Conservation (phyloP, 495 filamentous ascomycete species). For the Jackrogersella multiformis region DNA sequence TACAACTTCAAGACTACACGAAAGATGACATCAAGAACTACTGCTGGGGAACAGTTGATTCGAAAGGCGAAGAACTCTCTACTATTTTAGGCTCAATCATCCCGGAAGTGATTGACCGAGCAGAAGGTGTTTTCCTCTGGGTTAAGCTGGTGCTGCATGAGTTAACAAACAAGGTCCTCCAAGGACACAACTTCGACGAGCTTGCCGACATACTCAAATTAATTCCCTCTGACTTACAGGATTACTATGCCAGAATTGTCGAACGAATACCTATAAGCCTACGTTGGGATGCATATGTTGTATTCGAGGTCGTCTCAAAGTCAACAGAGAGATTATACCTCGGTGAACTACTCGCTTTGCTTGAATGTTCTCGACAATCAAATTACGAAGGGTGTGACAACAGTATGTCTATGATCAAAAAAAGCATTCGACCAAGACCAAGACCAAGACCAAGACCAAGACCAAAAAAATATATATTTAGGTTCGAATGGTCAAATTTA, state of each 20-base stretch:
- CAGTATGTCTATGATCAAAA: neutral
- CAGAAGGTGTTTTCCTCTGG: conserved; percentile 37
- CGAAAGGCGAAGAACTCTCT: neutral
- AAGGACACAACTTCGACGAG: neutral
- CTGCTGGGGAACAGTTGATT: conserved; percentile 5
- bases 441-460: no score
- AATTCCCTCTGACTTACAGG: conserved; percentile 15
- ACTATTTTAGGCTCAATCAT: neutral
- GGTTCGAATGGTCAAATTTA: neutral
- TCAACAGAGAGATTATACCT: neutral
- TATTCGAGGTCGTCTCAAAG: conserved; percentile 4
- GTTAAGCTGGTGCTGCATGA: conserved; percentile 25
- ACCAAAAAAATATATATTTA: no score
- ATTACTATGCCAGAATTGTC: conserved; percentile 18
- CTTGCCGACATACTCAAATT: conserved; percentile 8
- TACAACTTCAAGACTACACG: conserved; percentile 26
- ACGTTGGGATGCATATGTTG: conserved; percentile 18
- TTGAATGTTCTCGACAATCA: conserved; percentile 16
- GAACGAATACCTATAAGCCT: conserved; percentile 10
- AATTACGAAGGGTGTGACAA: neutral
- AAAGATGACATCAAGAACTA: conserved; percentile 21
- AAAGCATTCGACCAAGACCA: no score
- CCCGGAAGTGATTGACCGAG: conserved; percentile 9
- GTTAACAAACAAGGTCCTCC: conserved; percentile 1
- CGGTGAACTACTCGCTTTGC: neutral